Conservation (phyloP, 2,329 filamentous ascomycete genomes). For the Penicillium expansum region DNA sequence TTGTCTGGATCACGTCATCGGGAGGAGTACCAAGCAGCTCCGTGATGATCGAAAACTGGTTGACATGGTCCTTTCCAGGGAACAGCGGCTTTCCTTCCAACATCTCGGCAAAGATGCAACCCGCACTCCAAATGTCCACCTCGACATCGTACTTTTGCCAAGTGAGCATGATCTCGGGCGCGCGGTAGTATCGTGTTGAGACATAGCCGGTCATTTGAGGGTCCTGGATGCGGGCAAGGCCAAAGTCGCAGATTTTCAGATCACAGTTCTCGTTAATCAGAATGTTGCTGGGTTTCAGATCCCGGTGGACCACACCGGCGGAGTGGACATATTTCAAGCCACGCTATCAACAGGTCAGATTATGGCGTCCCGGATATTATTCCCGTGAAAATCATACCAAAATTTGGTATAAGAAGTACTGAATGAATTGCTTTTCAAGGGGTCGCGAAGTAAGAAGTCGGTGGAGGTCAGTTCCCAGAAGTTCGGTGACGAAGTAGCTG, state of each 20-base stretch:
- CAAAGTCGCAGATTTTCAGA: constrained; percentile 99
- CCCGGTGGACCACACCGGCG: constrained; percentile 93
- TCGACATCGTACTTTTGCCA: constrained; percentile 99
- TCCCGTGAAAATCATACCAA: constrained; percentile 61
- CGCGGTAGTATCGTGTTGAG: constrained; percentile 96
- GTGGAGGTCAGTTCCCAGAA: constrained; percentile 94
- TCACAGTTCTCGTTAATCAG: constrained; percentile 99
- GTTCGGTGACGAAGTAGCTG: constrained; percentile 97
- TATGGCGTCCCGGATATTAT: not conserved
- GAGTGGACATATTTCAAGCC: constrained; percentile 99
- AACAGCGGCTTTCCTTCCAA: constrained; percentile 97
- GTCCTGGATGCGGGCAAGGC: constrained; percentile 94
- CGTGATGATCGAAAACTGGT: constrained; percentile 99
- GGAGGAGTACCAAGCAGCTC: constrained; percentile 94
- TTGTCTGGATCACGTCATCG: constrained; percentile 97
- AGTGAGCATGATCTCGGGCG: constrained; percentile 99
- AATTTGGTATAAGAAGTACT: constrained; percentile 99
- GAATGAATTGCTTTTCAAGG: constrained; percentile 98
- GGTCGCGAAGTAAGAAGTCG: constrained; percentile 90
- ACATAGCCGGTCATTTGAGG: constrained; percentile 99
- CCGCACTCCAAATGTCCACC: constrained; percentile 98
- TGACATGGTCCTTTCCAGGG: constrained; percentile 98
- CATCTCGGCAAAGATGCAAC: constrained; percentile 99
- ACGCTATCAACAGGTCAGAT: constrained; percentile 57
- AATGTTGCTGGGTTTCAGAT: constrained; percentile 98